Base-by-base conservation (phyloP, 768 basidiomycete species). In the Panellus pusillus region DNA sequence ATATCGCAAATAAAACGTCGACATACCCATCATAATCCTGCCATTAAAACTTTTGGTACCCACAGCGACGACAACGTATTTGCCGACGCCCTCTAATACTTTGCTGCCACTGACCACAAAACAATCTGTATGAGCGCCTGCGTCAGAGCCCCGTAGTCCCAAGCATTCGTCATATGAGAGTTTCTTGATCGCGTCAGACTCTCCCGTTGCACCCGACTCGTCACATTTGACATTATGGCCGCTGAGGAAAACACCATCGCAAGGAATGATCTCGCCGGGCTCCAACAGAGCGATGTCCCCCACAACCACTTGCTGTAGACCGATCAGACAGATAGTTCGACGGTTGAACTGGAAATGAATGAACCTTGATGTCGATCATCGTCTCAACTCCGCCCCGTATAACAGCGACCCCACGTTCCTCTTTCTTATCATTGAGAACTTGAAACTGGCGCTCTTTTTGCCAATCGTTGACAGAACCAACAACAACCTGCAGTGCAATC, bases 401-500 rank as follows among this genome's bases (percentile, higher is more conserved):
- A 47, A 89, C 86, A 70, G 93, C 93, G 62, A 93, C 84, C 6
- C 80, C 83, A 24, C 97, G 89, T 61, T 96, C 97, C 52, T 98
- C 96, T 71, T 96, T 96, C 72, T 95, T 89, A 62, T 89, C 91
- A 65, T 98, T 98, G 38, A 99, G 80, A 17, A 76, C 78, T 63
- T 87, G 85, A 76, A 99, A 99, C 71, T 98, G 97, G 2, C 86
- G 86, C 70, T 99, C 97, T 71, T 98, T 98, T 71, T 98, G 94
- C 89, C 91, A 99, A 70, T 99, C 97, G 65, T 98, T 98, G 40
- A 98, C 61, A 12, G 94, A 93, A 28, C 96, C 96, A 52, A 99
- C 96, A 39, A 93, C 63, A 52, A 92, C 87, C 87, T 89, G 55
- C 35, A 17, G 9, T 47, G 35, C 43, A 42, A 28, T 14, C 44